A percentile compares a stretch with the other conserved stretches of the same genome.
Conservation (phyloP, 83 land plant species). For the Diphasiastrum complanatum region DNA sequence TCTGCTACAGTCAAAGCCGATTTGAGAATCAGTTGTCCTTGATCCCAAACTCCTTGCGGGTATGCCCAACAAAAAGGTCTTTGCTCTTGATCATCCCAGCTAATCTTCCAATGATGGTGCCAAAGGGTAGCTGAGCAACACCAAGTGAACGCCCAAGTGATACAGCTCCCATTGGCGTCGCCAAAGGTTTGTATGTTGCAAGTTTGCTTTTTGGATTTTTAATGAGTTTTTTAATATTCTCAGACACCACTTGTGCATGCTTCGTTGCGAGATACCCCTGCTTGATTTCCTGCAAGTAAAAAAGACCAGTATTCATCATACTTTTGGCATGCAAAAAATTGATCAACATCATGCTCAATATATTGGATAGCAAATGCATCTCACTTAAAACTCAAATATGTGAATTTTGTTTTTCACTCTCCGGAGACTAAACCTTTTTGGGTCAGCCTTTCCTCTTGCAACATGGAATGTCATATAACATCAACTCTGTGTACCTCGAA, state of each 20-base stretch:
- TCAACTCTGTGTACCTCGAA: no score
- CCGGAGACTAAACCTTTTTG: no score
- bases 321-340: constrained; percentile 1
- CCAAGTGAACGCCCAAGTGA: constrained; percentile 60
- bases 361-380: neutral
- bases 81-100: constrained; percentile 76
- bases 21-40: no score
- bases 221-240: constrained; percentile 50
- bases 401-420: neutral
- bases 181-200: constrained; percentile 40
- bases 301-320: neutral
- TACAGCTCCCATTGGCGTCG: constrained; percentile 45
- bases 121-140: constrained; percentile 63
- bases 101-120: constrained; percentile 49
- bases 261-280: constrained; percentile 70
- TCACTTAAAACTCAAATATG: no score
- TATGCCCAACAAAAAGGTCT: constrained; percentile 64
- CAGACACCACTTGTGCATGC: constrained; percentile 56
- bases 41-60: constrained; percentile 61
- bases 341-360: constrained; percentile 9
- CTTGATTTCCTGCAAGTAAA: constrained; percentile 62
- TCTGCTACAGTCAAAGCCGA: no score
- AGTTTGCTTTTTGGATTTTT: constrained; percentile 35
- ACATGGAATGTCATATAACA: no score
- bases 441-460: no score